Base-by-base conservation (phyloP, 2,329 filamentous ascomycete genomes). In the Coleophoma cylindrospora region DNA sequence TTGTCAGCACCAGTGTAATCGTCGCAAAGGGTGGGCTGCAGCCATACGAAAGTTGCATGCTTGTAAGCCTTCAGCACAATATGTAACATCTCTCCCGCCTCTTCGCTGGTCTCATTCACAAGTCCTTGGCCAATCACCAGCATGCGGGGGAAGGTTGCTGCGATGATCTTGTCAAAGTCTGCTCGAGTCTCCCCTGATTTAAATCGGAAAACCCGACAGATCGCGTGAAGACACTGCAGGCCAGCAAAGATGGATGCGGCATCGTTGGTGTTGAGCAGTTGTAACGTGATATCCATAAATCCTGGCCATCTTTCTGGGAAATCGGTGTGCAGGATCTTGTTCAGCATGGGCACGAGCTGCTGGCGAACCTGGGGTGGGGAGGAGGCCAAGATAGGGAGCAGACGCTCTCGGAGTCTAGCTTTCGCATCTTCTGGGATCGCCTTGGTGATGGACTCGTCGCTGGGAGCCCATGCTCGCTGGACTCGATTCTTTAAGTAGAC, bases 401-500 rank as follows among this genome's bases (percentile, higher is more conserved):
- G 78, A 55, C 91, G 88, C 63, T 92, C 85, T 68, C 91, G 83
- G 67, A 97, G 90, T 59, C 87, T 82, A 50, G 81, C 76, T 74
- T 96, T 96, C 71, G 96, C 94, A 54, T 88, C 84, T 66, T 97
- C 92, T 61, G 87, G 79, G 71, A 96, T 94, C 61, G 85, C 75
- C 61, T 82, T 83, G 63, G 81, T 79, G 55, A 84, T 80, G 65
- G 80, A 84, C 58, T 92, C 87, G 58, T 95, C 89, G 64, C 79
- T 77, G 55, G 81, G 83, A 50, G 86, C 80, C 94, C 94, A 99
- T 63, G 89, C 91, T 66, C 91, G 87, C 69, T 88, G 92, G 68
- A 97, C 87, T 67, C 91, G 87, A 74, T 99, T 97, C 76, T 99
- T 99, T 68, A 97, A 83, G 73, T 97, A 99, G 62, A 99, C 89